Evolutionary conservation across 2,329 filamentous ascomycete species (phyloP).

Genomic region (Rutstroemia sp.): DNA sequence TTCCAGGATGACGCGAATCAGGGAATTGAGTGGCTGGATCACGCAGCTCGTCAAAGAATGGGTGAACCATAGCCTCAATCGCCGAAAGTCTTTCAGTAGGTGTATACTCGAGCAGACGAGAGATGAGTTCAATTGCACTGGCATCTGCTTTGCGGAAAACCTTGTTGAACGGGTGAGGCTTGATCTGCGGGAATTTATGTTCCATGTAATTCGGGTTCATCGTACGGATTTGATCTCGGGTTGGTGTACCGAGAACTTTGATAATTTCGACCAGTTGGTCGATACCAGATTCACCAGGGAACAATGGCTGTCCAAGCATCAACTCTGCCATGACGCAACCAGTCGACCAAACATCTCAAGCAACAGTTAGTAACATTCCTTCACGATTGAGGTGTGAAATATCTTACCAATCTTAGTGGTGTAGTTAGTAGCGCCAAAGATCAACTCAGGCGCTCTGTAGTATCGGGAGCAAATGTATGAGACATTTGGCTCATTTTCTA

Average conservation of each 20-base stretch:
- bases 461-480: slow-evolving; percentile 99
- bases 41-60: slow-evolving; percentile 95
- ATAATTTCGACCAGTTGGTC: slow-evolving; percentile 99
- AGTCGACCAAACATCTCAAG: slow-evolving; percentile 93
- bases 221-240: slow-evolving; percentile 94
- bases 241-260: slow-evolving; percentile 95
- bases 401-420: slow-evolving; percentile 96
- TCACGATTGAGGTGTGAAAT: slow-evolving; percentile 9
- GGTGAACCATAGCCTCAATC: slow-evolving; percentile 94
- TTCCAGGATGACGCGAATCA: slow-evolving; percentile 78
- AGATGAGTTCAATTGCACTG: slow-evolving; percentile 92
- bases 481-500: slow-evolving; percentile 98
- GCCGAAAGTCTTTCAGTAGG: slow-evolving; percentile 91
- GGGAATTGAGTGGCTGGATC: slow-evolving; percentile 87
- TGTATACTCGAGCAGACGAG: slow-evolving; percentile 89
- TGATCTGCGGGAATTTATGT: slow-evolving; percentile 99
- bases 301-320: slow-evolving; percentile 96
- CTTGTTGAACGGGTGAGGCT: slow-evolving; percentile 98
- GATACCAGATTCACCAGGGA: slow-evolving; percentile 96
- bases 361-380: slow-evolving; percentile 14
- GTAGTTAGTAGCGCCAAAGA: slow-evolving; percentile 98
- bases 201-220: slow-evolving; percentile 99
- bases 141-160: slow-evolving; percentile 95
- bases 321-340: slow-evolving; percentile 99
- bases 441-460: slow-evolving; percentile 95